These are phyloP conservation scores for Tricholoma saponaceum DNA, from an alignment of 768 basidiomycete genomes.

Conservation along the genomic window DNA sequence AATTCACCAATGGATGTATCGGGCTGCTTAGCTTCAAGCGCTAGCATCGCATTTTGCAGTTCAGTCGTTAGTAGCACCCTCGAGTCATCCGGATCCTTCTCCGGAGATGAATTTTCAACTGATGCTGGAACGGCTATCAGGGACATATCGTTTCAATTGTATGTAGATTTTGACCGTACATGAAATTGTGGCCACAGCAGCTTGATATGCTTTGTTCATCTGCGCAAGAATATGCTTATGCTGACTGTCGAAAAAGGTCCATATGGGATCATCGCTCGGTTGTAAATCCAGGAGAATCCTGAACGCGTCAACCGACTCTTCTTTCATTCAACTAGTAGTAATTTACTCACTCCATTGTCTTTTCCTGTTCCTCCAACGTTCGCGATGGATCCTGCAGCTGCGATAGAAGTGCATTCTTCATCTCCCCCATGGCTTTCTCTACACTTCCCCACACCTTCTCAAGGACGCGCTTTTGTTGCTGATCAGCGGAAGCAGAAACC, in stretches of 20 bases:
- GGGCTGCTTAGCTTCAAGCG: conserved; percentile 59
- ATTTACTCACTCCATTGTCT: conserved; percentile 82
- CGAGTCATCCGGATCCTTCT: conserved; percentile 34
- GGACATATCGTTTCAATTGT: conserved; percentile 2
- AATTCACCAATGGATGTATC: conserved; percentile 58
- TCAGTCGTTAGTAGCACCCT: conserved; percentile 47
- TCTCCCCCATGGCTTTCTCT: conserved; percentile 91
- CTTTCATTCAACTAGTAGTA: background rate
- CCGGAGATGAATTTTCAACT: conserved; percentile 37
- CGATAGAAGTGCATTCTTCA: conserved; percentile 72
- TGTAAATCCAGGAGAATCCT: conserved; percentile 90
- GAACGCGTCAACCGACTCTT: conserved; percentile 5
- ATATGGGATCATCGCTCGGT: conserved; percentile 84
- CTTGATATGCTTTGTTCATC: conserved; percentile 61
- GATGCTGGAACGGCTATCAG: conserved; percentile 33
- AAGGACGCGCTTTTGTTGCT: conserved; percentile 87
- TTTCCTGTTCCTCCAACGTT: conserved; percentile 91
- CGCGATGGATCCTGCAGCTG: conserved; percentile 78
- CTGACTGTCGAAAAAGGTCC: conserved; percentile 94
- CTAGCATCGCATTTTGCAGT: conserved; percentile 54
- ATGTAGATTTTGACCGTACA: conserved; percentile 26
- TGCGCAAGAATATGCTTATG: conserved; percentile 80
- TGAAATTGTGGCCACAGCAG: conserved; percentile 52
- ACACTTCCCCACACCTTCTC: conserved; percentile 96
- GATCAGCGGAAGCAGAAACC: conserved; percentile 44